Percentiles rank a stretch among this genome's conserved stretches.
phyloP scores from a whole-genome alignment of 257 asterid species.

The Primulina tabacum region DNA sequence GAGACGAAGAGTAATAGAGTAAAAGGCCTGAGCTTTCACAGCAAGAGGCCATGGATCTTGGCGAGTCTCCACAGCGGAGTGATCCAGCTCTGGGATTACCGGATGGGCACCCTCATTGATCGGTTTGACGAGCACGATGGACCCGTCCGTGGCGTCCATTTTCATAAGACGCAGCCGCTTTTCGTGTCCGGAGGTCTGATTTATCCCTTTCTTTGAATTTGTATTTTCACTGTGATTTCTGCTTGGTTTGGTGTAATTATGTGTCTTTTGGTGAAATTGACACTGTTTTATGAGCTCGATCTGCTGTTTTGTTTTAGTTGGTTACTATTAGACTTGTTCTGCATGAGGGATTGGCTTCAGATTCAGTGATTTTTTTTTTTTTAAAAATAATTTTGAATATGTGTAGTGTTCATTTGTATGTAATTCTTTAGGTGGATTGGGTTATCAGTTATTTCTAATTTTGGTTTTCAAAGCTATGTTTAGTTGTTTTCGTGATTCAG shows the following conservation, averaged over 20 bases:
- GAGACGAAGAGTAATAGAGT: conserved; percentile 99
- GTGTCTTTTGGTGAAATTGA: not conserved
- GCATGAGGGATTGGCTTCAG: conserved; percentile 17
- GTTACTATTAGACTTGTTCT: not conserved
- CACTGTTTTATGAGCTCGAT: conserved; percentile 26
- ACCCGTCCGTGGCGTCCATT: conserved; percentile 89
- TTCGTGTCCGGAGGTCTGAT: conserved; percentile 87
- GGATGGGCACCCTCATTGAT: conserved; percentile 98
- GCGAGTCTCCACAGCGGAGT: conserved; percentile 99
- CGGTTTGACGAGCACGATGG: conserved; percentile 91
- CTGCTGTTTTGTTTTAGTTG: conserved; percentile 19
- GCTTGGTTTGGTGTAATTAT: conserved; percentile 9
- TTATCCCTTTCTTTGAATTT: conserved; percentile 1
- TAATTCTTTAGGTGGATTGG: conserved; percentile 1
- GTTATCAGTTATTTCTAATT: not conserved
- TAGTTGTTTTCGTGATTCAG: not conserved
- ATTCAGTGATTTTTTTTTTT: conserved; percentile 3
- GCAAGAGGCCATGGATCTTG: conserved; percentile 98
- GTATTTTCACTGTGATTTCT: conserved; percentile 26
- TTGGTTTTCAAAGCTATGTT: not conserved
- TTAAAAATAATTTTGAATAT: conserved; percentile 5
- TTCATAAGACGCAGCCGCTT: conserved; percentile 86
- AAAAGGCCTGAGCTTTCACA: conserved; percentile 90
- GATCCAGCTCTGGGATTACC: conserved; percentile 98
- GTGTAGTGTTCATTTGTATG: conserved; percentile 2